phyloP scores from a whole-genome alignment of 164 flowering plant species.

The Brasenia schreberi region DNA sequence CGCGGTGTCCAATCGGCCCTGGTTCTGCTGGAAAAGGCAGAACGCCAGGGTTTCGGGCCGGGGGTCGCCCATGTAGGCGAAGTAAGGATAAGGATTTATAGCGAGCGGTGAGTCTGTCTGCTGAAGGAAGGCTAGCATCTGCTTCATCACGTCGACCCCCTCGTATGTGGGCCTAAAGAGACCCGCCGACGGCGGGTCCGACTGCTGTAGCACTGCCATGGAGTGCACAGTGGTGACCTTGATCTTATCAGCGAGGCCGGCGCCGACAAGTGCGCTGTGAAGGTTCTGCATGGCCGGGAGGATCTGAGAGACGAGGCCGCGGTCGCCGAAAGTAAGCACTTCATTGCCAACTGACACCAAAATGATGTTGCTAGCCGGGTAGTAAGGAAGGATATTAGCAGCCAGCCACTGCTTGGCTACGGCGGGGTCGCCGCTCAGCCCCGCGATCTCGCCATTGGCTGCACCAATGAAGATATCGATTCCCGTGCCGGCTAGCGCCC shows the following conservation, averaged over 20 bases:
- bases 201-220: slow-evolving; percentile 59
- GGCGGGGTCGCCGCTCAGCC: slow-evolving; percentile 58
- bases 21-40: slow-evolving; percentile 79
- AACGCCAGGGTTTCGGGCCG: slow-evolving; percentile 82
- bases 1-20: slow-evolving; percentile 67
- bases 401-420: slow-evolving; percentile 63
- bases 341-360: slow-evolving; percentile 83
- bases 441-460: slow-evolving; percentile 64
- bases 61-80: slow-evolving; percentile 85
- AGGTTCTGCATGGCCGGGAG: slow-evolving; percentile 79
- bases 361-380: slow-evolving; percentile 66
- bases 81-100: slow-evolving; percentile 88
- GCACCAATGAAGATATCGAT: slow-evolving; percentile 66
- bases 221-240: slow-evolving; percentile 90
- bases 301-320: slow-evolving; percentile 29
- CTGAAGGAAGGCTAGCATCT: slow-evolving; percentile 41
- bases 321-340: slow-evolving; percentile 42
- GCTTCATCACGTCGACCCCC: slow-evolving; percentile 25
- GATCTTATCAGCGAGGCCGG: slow-evolving; percentile 50
- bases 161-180: slow-evolving; percentile 27
- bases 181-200: slow-evolving; percentile 86
- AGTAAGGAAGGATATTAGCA: slow-evolving; percentile 60
- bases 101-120: slow-evolving; percentile 63
- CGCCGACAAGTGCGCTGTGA: slow-evolving; percentile 47
- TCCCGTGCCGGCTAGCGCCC: slow-evolving; percentile 67